Base-by-base conservation (phyloP, 129 eudicot genomes). In the Flaveria ramosissima region DNA sequence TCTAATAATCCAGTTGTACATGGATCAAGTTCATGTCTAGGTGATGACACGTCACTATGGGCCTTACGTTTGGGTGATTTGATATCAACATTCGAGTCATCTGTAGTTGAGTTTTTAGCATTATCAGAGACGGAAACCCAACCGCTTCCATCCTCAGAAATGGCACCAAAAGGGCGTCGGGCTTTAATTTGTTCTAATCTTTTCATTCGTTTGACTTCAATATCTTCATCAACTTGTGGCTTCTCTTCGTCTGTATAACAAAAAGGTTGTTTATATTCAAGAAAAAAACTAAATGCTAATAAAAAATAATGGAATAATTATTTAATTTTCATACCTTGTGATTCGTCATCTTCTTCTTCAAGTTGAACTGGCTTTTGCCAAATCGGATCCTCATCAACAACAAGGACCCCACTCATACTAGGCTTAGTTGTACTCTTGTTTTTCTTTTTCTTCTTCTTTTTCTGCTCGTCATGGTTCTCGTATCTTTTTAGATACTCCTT, bases 91-190 rank as follows among this genome's bases (percentile, higher is more conserved):
- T 61, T 75, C n/a, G 39, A 74, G 55, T 84, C 87, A 68, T 50
- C 80, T 17, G 66, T 59, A 13, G 74, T 78, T 7, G 53, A 51
- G 39, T 4, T 71, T 66, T 75, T 79, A 45, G 93, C 75, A 70
- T 21, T 78, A 71, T 82, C 86, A 65, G 93, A 74, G 42, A 94
- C 81, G 3, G 97, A 20, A 71, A 94, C 84, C 98, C 98, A 94
- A 26, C 98, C 98, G 53, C 97, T 94, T 83, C 98, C 98, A 87
- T 94, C 98, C 59, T 94, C 98, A 20, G 97, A 94, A 36, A 94
- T 87, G 74, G 74, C 83, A 48, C 97, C 96, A 78, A 85, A 87
- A 73, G 97, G 93, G 59, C 94, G 92, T 52, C 70, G 81, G 16
- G 83, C 65, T 53, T 83, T 86, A 16, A 89, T 52, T 32, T 70